Evolutionary conservation across 129 eudicot species (phyloP).

Genomic region (Ambrosia trifida): DNA sequence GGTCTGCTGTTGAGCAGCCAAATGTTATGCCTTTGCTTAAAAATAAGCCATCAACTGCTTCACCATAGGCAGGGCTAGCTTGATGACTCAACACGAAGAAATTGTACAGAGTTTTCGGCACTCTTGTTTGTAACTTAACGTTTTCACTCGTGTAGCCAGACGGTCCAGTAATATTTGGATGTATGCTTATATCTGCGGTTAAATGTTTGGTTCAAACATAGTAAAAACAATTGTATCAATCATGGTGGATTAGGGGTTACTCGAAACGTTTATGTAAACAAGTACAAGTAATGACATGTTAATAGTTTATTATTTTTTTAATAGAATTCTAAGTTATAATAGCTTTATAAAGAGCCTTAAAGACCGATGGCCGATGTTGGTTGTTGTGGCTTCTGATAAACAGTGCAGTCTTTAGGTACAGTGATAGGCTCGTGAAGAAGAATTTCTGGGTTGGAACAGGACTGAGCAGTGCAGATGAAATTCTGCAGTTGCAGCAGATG

Average conservation of each 20-base stretch:
- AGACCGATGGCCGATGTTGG: too few species aligned
- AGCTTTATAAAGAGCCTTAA: too few species aligned
- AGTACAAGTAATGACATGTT: neutral
- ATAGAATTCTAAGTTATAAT: neutral
- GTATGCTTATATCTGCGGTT: too few species aligned
- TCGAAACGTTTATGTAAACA: constrained; percentile 3
- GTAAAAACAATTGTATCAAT: neutral
- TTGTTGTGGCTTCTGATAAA: too few species aligned
- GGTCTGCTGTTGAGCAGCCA: constrained; percentile 27
- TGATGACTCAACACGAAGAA: neutral
- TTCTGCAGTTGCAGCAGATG: too few species aligned
- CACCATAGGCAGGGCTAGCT: constrained; percentile 16
- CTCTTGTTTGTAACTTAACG: constrained; percentile 8
- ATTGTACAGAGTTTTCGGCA: constrained; percentile 24
- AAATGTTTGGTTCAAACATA: too few species aligned
- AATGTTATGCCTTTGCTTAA: constrained; percentile 64
- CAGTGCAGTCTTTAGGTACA: too few species aligned
- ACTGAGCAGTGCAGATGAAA: too few species aligned
- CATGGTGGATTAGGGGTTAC: constrained; percentile 2
- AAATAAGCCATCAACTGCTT: constrained; percentile 31
- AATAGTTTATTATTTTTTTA: too few species aligned
- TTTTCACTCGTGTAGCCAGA: constrained; percentile 7
- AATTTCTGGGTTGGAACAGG: too few species aligned
- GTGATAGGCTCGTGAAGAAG: too few species aligned
- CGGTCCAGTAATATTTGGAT: too few species aligned